Percentiles rank a stretch among this genome's conserved stretches.
Evolutionary conservation across 225 moss, liverwort and hornwort species (phyloP).

Genomic region (Takakia lepidozioides): DNA sequence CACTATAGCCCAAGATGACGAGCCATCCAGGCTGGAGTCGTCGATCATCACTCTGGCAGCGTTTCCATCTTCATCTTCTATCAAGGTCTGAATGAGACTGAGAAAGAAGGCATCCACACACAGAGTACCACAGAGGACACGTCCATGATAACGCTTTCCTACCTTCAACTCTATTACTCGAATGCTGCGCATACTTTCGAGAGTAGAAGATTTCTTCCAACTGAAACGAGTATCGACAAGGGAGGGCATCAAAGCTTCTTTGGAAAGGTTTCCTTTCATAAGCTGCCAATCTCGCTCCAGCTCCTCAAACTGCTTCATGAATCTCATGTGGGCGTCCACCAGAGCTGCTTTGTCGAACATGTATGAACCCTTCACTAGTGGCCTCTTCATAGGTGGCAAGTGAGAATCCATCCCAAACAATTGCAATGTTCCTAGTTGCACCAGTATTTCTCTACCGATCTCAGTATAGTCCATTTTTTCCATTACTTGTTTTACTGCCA

Average conservation of each 20-base stretch:
- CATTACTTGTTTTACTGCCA: too few species aligned
- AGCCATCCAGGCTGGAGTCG: slow-evolving; percentile 18
- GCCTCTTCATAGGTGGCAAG: slow-evolving; percentile 19
- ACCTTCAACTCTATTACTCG: slow-evolving; percentile 37
- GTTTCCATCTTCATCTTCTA: slow-evolving; percentile 45
- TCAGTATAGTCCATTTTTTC: slow-evolving; percentile 29
- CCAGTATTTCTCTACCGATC: slow-evolving; percentile 44
- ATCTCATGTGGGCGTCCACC: slow-evolving; percentile 15
- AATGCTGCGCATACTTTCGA: slow-evolving; percentile 31
- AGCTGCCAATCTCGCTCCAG: slow-evolving; percentile 20
- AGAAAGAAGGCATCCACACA: slow-evolving; percentile 49
- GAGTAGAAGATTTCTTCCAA: slow-evolving; percentile 6
- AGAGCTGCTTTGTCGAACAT: slow-evolving; percentile 27
- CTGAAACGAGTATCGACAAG: slow-evolving; percentile 11
- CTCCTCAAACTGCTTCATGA: slow-evolving; percentile 16
- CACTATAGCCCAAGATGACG: slow-evolving; percentile 19
- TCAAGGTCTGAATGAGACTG: slow-evolving; percentile 33
- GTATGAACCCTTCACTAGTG: slow-evolving; percentile 20
- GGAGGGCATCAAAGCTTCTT: too few species aligned
- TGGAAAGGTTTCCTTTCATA: too few species aligned
- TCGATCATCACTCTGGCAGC: slow-evolving; percentile 39
- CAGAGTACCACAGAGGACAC: slow-evolving; percentile 52
- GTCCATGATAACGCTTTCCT: slow-evolving; percentile 42
- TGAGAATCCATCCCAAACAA: slow-evolving; percentile 28
- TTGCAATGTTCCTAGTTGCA: slow-evolving; percentile 48